Percentiles rank a stretch among this genome's conserved stretches.
These are phyloP conservation scores for Claviceps lovelessii DNA, from an alignment of 2,329 filamentous ascomycete species.

Conservation along the genomic window DNA sequence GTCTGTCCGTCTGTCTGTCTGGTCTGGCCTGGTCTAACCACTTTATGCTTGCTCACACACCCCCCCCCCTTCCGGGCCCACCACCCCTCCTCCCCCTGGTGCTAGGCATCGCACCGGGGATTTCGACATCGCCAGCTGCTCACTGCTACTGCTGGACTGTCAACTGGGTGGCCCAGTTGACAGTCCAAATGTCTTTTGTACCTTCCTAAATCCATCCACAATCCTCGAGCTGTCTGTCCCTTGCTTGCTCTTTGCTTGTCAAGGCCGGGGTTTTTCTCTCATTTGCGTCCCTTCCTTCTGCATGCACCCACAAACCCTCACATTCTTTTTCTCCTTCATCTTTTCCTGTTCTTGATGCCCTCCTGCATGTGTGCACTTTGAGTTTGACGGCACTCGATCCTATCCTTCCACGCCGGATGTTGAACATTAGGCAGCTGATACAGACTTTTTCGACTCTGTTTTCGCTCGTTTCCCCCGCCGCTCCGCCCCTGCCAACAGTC, in stretches of 20 bases:
- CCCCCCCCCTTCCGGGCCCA: neutral
- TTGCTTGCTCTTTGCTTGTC: neutral
- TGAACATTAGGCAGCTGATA: neutral
- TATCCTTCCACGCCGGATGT: conserved; percentile 1
- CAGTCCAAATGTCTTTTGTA: neutral
- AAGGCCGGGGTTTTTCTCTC: neutral
- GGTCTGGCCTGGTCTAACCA: neutral
- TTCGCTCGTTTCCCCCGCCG: neutral
- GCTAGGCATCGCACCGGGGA: neutral
- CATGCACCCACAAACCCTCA: neutral
- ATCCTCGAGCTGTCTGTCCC: neutral
- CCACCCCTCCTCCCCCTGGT: neutral
- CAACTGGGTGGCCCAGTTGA: neutral
- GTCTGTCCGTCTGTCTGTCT: too few relatives aligned
- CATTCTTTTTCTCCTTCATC: neutral
- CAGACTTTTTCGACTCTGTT: neutral
- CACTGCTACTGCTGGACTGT: neutral
- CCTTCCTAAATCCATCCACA: neutral
- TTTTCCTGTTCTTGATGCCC: neutral
- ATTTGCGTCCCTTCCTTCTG: neutral
- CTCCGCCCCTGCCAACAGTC: neutral
- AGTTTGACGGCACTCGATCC: neutral
- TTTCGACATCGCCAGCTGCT: neutral
- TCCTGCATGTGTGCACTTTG: neutral
- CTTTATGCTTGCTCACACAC: neutral